Evolutionary conservation across 805 yeast species (phyloP).

Genomic region (Wickerhamiella australiensis): DNA sequence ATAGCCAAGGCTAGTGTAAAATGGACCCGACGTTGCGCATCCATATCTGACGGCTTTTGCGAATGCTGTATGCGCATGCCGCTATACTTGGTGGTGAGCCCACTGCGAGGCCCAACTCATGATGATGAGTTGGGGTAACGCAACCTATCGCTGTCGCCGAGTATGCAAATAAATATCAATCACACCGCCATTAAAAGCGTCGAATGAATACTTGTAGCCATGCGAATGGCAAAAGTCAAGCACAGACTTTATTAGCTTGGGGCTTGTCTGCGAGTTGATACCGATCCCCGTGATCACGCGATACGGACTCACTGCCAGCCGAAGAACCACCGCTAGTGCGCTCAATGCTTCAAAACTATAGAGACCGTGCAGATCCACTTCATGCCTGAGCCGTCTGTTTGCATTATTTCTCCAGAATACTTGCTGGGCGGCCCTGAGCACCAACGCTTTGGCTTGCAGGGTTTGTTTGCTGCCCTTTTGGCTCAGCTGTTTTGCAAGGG

Average conservation of each 20-base stretch:
- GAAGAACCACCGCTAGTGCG: neutral
- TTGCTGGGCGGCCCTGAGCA: neutral
- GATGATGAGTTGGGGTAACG: too few species aligned
- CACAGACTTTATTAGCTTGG: neutral
- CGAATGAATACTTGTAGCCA: neutral
- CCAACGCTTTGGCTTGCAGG: neutral
- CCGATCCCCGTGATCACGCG: slow-evolving; percentile 6
- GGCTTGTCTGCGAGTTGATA: neutral
- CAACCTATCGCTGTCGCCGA: neutral
- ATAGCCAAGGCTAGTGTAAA: too few species aligned
- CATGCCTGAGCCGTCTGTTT: neutral
- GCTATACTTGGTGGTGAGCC: neutral
- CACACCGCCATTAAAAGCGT: neutral
- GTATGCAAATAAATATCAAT: neutral
- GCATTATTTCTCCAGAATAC: slow-evolving; percentile 2
- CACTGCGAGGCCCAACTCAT: too few species aligned
- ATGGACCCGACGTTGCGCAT: too few species aligned
- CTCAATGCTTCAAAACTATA: slow-evolving; percentile 2
- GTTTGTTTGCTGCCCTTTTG: neutral
- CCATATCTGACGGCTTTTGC: too few species aligned
- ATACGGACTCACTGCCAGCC: neutral
- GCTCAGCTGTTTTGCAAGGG: neutral
- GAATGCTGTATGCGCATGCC: neutral
- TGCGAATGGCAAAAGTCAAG: neutral
- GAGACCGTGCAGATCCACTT: slow-evolving; percentile 6